Conservation (phyloP, 345 rosid genomes). For the rapeseed (Brassica napus) region DNA sequence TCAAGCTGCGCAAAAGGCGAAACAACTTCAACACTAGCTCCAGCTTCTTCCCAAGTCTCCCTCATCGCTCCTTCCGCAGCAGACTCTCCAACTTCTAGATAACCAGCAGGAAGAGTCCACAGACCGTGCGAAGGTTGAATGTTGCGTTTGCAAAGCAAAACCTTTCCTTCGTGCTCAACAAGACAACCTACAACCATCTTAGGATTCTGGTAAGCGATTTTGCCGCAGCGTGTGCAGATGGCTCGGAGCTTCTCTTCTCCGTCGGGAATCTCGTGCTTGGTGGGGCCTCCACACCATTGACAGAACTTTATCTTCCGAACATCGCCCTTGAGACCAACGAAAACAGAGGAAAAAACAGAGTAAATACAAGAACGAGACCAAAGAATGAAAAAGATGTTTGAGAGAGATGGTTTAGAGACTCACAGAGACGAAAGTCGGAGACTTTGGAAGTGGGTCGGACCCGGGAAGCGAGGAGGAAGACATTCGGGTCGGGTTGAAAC, state of each 20-base stretch:
- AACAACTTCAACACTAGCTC: slow-evolving; percentile 83
- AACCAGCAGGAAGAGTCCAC: slow-evolving; percentile 99
- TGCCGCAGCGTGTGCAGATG: slow-evolving; percentile 75
- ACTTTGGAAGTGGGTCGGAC: slow-evolving; percentile 49
- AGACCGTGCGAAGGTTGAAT: slow-evolving; percentile 92
- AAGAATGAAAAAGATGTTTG: neutral
- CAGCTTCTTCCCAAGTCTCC: slow-evolving; percentile 98
- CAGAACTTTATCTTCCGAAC: slow-evolving; percentile 76
- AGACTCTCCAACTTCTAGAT: slow-evolving; percentile 94
- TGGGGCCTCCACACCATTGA: slow-evolving; percentile 96
- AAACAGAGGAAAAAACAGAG: slow-evolving; percentile 9
- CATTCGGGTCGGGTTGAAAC: neutral
- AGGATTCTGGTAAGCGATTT: slow-evolving; percentile 89
- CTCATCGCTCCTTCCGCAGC: slow-evolving; percentile 92
- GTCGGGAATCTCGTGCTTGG: slow-evolving; percentile 82
- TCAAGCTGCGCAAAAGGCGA: slow-evolving; percentile 93
- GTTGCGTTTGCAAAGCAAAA: slow-evolving; percentile 94
- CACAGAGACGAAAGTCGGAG: slow-evolving; percentile 43
- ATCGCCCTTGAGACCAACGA: slow-evolving; percentile 48
- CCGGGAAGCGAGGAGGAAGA: slow-evolving; percentile 43
- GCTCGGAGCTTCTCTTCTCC: slow-evolving; percentile 94
- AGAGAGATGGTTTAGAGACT: neutral
- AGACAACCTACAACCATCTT: slow-evolving; percentile 99
- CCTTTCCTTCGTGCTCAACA: slow-evolving; percentile 77
- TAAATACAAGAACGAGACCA: neutral